A percentile compares a stretch with the other conserved stretches of the same genome.
These are phyloP conservation scores for Trichoderma sp. DNA, from an alignment of 2,329 filamentous ascomycete species.

Conservation along the genomic window DNA sequence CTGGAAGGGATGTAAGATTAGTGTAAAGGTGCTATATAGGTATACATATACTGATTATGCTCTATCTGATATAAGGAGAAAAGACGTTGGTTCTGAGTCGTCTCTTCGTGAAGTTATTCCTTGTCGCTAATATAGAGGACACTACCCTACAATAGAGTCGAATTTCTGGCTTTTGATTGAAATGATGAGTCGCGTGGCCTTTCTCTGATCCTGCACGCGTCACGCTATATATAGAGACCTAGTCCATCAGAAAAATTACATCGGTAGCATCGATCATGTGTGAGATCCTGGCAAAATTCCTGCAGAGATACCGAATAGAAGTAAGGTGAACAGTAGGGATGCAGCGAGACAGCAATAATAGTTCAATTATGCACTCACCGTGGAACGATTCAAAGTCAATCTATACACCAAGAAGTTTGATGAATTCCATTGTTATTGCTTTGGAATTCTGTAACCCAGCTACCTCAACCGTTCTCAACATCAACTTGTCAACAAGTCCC, in stretches of 20 bases:
- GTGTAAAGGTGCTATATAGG: slow-evolving; percentile 20
- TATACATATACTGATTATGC: slow-evolving; percentile 16
- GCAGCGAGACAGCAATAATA: no score
- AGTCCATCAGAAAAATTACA: no score
- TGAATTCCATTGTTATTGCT: slow-evolving; percentile 12
- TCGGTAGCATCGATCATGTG: no score
- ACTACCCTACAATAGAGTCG: neutral
- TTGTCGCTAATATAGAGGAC: neutral
- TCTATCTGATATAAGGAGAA: slow-evolving; percentile 4
- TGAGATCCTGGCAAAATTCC: no score
- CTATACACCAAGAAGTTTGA: neutral
- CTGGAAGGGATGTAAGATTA: slow-evolving; percentile 25
- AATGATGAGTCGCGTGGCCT: no score
- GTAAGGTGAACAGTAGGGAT: no score
- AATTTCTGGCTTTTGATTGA: no score
- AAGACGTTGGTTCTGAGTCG: neutral
- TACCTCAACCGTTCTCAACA: neutral
- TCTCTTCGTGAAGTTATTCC: neutral
- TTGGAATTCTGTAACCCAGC: slow-evolving; percentile 14
- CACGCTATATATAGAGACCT: no score
- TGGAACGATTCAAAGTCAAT: neutral
- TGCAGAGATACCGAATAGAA: no score
- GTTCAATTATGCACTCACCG: no score
- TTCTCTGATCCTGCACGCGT: no score
- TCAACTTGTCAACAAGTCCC: neutral